Percentiles rank a stretch among this genome's conserved stretches.
These are phyloP conservation scores for Syzygium aromaticum DNA, from an alignment of 345 rosid genomes.

Conservation along the genomic window DNA sequence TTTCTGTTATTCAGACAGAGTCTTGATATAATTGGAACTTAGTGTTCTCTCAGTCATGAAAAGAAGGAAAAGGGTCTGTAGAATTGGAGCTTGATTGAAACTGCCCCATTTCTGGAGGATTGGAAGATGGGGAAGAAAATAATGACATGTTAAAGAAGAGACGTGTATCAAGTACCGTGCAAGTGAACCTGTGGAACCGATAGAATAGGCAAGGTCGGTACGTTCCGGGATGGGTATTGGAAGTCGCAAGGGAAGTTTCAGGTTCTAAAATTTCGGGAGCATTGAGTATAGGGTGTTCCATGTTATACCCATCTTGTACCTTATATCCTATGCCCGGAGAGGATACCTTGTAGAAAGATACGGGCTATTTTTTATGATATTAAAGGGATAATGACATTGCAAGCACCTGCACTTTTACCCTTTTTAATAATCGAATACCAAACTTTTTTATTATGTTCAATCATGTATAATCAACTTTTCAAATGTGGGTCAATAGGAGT, in stretches of 20 bases:
- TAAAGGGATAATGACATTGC: background rate
- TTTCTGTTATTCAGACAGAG: background rate
- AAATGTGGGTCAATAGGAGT: background rate
- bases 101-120: background rate
- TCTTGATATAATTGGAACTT: background rate
- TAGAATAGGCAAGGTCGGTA: background rate
- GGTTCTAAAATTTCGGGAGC: background rate
- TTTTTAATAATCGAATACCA: background rate
- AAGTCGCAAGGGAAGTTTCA: background rate
- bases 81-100: background rate
- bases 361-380: too few species aligned
- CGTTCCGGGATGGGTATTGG: background rate
- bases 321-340: background rate
- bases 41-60: background rate
- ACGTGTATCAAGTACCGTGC: background rate
- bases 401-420: background rate
- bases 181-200: background rate
- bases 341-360: background rate
- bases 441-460: background rate
- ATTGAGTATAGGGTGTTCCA: background rate
- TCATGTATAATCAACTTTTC: background rate
- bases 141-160: background rate
- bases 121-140: background rate
- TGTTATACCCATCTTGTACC: background rate
- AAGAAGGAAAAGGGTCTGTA: background rate